Base-by-base conservation (phyloP, 305 asterid genomes). In the Fraxinus dipetala region DNA sequence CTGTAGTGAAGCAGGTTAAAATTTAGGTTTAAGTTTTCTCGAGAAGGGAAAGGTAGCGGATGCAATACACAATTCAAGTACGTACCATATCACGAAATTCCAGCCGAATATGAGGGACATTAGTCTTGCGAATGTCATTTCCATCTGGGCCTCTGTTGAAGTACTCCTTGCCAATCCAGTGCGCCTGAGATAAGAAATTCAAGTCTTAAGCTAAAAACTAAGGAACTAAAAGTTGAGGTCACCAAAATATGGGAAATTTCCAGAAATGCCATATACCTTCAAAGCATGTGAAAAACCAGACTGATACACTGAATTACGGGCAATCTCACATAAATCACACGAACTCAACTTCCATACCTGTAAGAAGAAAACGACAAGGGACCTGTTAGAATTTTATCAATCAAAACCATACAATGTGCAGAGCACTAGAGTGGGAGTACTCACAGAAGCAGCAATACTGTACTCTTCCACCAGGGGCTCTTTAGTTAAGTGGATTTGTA, bases 261-360 rank as follows among this genome's bases (percentile, higher is more conserved):
- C 24, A 75, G 81, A 82, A 34, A 73, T 78, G 48, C 74, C n/a
- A 80, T 80, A 40, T 84, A 94, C 99, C 99, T 93, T 96, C 26
- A 91, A 84, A 72, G 94, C 97, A 84, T 96, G 98, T 0, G 99
- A 96, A 83, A 96, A 96, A 77, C 98, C 99, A 65, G 99, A 94
- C 85, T 96, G 99, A 85, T 92, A 93, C 22, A 96, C 99, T 8
- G 99, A 96, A 85, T 96, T 96, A 79, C 95, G 97, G 78, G 99
- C 99, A 75, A 96, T 94, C 93, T 96, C 98, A 86, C 98, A 96
- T 80, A 96, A 85, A 87, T 96, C 98, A 48, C 99, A 96, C 10
- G 99, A 86, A 85, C 98, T 96, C 79, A 96, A 84, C 89, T 96
- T 96, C 99, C 99, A 96, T 10, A 96, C 98, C 99, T 96, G 91